Base-by-base conservation (phyloP, 371 early-diverging fungal species). In the Smittium mucronatum region DNA sequence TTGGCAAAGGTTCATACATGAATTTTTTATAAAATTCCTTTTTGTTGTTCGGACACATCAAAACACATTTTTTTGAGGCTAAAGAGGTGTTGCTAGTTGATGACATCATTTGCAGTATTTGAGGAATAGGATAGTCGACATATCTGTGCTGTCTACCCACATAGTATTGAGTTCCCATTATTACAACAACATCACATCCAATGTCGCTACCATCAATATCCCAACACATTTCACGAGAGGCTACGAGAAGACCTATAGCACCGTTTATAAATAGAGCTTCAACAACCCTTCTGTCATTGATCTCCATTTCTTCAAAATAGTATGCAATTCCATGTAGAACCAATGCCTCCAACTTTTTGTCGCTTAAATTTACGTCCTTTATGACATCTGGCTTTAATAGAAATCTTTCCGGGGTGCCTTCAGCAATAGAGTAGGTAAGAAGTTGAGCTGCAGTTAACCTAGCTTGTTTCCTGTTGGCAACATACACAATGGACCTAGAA, bases 21-120 rank as follows among this genome's bases (percentile, higher is more conserved):
- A 97, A 97, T 80, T 94, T 93, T 74, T 94, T 96, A 86, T 93
- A 97, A 71, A 91, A 93, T 57, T 93, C 93, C 81, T 94, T 94
- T 80, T 95, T 94, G 76, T 88, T 91, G 17, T 85, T 81, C 74
- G 88, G 91, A 70, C 95, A 95, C 95, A 98, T 95, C 58, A 97
- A 79, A 1, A 94, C 89, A 71, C 93, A 92, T 61, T 84, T 82
- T 2, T 90, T 94, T 34, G 72, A 71, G 58, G 88, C 87, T 25
- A 32, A 15, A 36, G 86, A 86, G 70, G 85, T 87, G 8, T 81
- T 77, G 28, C 78, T 67, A 0, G 94, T 94, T 16, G 91, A 86
- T 17, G 95, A 97, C 85, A 95, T 88, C 98, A 98, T 97, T 76
- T 96, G 95, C 68, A 96, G 81, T 31, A 97, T 89, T 68, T 95